phyloP scores from a whole-genome alignment of 192 early-diverging fungal species.

The Mortierella hygrophila region DNA sequence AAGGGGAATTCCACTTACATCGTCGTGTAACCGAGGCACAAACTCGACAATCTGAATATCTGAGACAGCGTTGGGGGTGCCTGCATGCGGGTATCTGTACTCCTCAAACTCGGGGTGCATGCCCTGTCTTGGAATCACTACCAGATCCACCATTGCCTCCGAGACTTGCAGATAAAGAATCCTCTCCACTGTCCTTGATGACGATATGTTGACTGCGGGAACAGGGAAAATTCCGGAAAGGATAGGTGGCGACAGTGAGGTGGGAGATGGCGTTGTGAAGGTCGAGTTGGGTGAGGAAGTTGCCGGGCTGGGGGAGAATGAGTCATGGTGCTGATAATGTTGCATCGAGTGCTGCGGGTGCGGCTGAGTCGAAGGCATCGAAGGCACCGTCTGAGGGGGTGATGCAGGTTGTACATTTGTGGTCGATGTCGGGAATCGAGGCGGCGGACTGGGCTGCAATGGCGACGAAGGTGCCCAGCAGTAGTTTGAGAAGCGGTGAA shows the following conservation, averaged over 20 bases:
- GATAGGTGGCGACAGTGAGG: conserved; percentile 12
- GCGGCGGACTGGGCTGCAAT: not conserved
- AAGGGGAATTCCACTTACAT: conserved; percentile 11
- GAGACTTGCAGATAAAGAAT: conserved; percentile 73
- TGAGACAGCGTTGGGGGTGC: conserved; percentile 67
- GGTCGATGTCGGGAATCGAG: not conserved
- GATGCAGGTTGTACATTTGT: not conserved
- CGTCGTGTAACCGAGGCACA: conserved; percentile 31
- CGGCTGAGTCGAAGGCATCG: not conserved
- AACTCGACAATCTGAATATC: conserved; percentile 71
- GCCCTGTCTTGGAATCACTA: conserved; percentile 60
- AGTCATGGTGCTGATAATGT: not conserved
- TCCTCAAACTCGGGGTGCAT: conserved; percentile 59
- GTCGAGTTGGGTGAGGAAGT: conserved; percentile 6
- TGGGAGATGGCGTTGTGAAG: not conserved
- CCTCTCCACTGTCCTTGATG: conserved; percentile 38
- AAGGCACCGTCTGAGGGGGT: conserved; percentile 9
- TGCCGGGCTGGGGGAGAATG: not conserved
- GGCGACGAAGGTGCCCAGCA: conserved; percentile 63
- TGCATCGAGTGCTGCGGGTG: not conserved
- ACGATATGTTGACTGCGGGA: not conserved
- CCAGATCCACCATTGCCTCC: conserved; percentile 68
- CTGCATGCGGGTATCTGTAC: conserved; percentile 73
- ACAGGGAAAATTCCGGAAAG: conserved; percentile 1
- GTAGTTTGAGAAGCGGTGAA: conserved; percentile 74